Base-by-base conservation (phyloP, 441 rosid species). In the Theobroma grandiflorum region DNA sequence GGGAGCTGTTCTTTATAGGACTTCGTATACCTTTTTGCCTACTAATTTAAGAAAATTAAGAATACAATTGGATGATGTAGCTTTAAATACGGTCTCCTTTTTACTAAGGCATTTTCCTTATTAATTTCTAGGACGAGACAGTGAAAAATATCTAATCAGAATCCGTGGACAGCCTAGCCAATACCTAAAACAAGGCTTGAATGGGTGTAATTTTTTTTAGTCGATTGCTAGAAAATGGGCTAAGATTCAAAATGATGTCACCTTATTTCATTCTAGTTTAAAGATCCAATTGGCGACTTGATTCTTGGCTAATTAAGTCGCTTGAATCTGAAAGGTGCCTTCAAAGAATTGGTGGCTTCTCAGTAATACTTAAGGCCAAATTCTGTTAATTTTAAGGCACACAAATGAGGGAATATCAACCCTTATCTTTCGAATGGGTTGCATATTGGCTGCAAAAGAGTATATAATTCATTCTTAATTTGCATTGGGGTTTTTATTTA, bases 241-340 rank as follows among this genome's bases (percentile, higher is more conserved):
- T n/a, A 53, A n/a, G 26, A 57, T n/a, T 57, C 61, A n/a, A 57
- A 20, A 57, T 57, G 61, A 61, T 61, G 40, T 31, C 40, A 61
- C 66, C 66, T 59, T 26, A 59, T 11, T 58, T 9, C 57, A 52
- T 52, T 52, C 57, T 12, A 22, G 35, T 20, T 58, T 26, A 22
- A 58, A 58, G 63, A 26, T 9, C 14, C 35, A 22, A 58, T 58
- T 58, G 63, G 63, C 5, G 37, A 33, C 33, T 62, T 62, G n/a
- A 33, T 62, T 12, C 38, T 62, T 33, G 67, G 8, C 33, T 3
- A 33, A 33, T 26, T 26, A 26, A 26, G n/a, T 62, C 33, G 42
- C n/a, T 62, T 62, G 71, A 66, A 66, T 66, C 71, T 66, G 2
- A 18, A 16, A 37, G 38, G 14, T 66, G 45, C n/a, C n/a, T 53